Evolutionary conservation across 1,284 basidiomycete genomes (phyloP), one percentile per base, ranked within the genome.

Genomic region (Cystobasidium sp.): DNA sequence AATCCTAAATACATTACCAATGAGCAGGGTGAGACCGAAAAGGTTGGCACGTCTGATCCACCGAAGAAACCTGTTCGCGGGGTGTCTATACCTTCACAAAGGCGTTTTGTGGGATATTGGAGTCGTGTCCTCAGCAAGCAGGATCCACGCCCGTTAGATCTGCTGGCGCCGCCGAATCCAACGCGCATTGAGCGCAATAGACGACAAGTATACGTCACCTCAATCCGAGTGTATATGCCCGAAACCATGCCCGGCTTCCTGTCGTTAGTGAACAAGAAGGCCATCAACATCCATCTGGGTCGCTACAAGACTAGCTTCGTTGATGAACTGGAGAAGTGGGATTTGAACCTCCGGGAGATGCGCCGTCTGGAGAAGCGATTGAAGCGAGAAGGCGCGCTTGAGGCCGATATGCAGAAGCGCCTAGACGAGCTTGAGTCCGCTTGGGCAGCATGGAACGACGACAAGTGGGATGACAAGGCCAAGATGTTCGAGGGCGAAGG

Each of bases 1-100:
- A 66, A 73, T 20, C 76, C 78, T 0, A 64, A 67, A 1, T 67
- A 7, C 73, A 62, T 22, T 16, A 18, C 22, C 41, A 4, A 6
- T 8, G 14, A 43, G 6, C 39, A 18, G 8, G n/a, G 9, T 46
- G 22, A 7, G 53, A 12, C 16, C 18, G 56, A 51, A 10, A 8
- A 43, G 24, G 16, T 16, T 20, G 22, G 59, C 18, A 14, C 20
- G 18, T 10, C n/a, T 8, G 53, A n/a, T 9, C 20, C 41, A 22
- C 51, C 52, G 22, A 74, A 68, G 41, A 69, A 69, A 24, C 67
- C 56, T 14, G 68, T 55, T 7, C 68, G 75, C 18, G 78, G 78
- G 14, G 77, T 79, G 8, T 76, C 75, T 0, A 79, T 79, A 52
- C 68, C 75, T 3, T 76, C 75, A 5, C 78, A 79, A 46, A 68